Evolutionary conservation across 2,329 filamentous ascomycete species (phyloP).

Genomic region (Rhinocladiella similis): DNA sequence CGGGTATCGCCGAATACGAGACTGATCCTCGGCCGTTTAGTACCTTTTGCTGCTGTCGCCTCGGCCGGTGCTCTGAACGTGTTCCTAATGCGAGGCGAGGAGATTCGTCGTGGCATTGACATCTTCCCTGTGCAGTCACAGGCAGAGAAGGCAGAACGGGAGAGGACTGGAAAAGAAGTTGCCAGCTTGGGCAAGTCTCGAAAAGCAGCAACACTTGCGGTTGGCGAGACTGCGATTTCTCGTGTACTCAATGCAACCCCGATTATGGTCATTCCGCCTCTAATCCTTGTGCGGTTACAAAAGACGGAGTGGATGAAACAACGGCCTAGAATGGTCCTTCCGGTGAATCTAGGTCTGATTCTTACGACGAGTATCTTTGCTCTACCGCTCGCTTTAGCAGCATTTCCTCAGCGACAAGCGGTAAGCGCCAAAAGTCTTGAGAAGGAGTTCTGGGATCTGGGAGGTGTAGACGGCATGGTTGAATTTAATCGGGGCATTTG

Average conservation of each 20-base stretch:
- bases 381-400: conserved; percentile 82
- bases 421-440: conserved; percentile 76
- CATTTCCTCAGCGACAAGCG: conserved; percentile 87
- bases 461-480: conserved; percentile 78
- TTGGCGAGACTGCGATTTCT: conserved; percentile 88
- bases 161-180: conserved; percentile 65
- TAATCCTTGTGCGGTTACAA: conserved; percentile 83
- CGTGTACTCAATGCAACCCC: conserved; percentile 91
- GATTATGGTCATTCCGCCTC: conserved; percentile 93
- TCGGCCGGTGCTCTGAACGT: conserved; percentile 90
- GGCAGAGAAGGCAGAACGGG: conserved; percentile 64
- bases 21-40: conserved; percentile 77
- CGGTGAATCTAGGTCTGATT: conserved; percentile 85
- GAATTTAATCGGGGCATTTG: conserved; percentile 95
- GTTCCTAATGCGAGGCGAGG: conserved; percentile 95
- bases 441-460: conserved; percentile 79
- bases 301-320: conserved; percentile 76
- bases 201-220: conserved; percentile 83
- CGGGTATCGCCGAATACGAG: conserved; percentile 72
- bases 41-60: conserved; percentile 94
- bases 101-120: conserved; percentile 90
- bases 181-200: conserved; percentile 80
- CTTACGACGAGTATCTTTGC: conserved; percentile 84
- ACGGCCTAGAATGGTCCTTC: conserved; percentile 73
- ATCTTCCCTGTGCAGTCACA: conserved; percentile 80